phyloP scores from a whole-genome alignment of 768 basidiomycete genomes.

The Podaxis carcinomalis region DNA sequence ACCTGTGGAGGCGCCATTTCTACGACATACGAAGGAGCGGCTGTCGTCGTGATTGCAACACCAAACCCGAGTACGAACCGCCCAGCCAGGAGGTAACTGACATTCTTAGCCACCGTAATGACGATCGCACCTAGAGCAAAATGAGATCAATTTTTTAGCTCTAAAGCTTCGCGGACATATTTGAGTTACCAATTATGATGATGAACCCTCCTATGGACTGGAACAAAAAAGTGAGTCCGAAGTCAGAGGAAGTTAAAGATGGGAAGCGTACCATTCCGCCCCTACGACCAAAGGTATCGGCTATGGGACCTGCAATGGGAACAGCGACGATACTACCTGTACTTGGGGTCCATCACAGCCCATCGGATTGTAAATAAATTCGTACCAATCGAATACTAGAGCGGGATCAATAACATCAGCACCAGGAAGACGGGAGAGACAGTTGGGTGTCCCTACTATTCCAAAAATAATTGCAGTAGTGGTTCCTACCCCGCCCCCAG shows the following conservation, averaged over 20 bases:
- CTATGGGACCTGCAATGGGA: slow-evolving; percentile 35
- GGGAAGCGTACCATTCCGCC: slow-evolving; percentile 35
- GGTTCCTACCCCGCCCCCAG: slow-evolving; percentile 40
- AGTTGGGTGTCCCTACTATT: slow-evolving; percentile 26
- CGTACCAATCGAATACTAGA: slow-evolving; percentile 38
- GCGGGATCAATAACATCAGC: background rate
- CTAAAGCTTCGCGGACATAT: too few relatives aligned
- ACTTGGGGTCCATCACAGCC: background rate
- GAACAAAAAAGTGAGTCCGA: background rate
- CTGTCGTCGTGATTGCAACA: slow-evolving; percentile 41
- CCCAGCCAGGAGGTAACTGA: slow-evolving; percentile 46
- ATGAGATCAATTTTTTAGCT: background rate
- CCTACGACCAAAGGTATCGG: slow-evolving; percentile 39
- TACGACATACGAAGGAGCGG: slow-evolving; percentile 44
- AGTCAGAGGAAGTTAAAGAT: background rate
- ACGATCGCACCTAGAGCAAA: slow-evolving; percentile 34
- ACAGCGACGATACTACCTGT: slow-evolving; percentile 29
- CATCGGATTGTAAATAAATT: background rate
- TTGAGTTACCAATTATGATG: slow-evolving; percentile 28
- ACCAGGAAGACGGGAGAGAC: background rate
- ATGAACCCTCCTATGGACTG: slow-evolving; percentile 37
- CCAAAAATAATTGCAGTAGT: slow-evolving; percentile 41
- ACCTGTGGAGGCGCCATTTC: slow-evolving; percentile 58
- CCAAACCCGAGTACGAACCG: slow-evolving; percentile 52
- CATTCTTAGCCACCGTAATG: slow-evolving; percentile 38